These are phyloP conservation scores for Symbiotaphrina buchneri DNA, from an alignment of 495 filamentous ascomycete genomes.

Conservation along the genomic window DNA sequence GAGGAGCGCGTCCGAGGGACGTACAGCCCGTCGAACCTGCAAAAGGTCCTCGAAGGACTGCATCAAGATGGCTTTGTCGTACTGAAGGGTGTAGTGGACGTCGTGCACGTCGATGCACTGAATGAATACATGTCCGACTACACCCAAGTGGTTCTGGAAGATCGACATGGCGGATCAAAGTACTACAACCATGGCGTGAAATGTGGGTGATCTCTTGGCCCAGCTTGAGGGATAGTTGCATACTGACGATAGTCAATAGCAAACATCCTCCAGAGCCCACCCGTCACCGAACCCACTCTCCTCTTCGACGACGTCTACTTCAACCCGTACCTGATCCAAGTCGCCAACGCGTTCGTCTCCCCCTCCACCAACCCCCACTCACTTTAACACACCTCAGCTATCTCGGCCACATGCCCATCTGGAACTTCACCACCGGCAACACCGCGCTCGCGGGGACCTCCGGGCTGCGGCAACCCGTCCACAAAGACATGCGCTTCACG, in stretches of 20 bases:
- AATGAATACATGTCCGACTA: slow-evolving; percentile 28
- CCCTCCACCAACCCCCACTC: slow-evolving; percentile 20
- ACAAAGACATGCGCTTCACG: slow-evolving; percentile 32
- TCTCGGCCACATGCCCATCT: slow-evolving; percentile 22
- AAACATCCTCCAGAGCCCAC: slow-evolving; percentile 31
- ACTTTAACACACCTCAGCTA: slow-evolving; percentile 25
- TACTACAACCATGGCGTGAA: slow-evolving; percentile 29
- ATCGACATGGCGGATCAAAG: slow-evolving; percentile 21
- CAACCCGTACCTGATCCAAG: too few species aligned
- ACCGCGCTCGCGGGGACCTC: slow-evolving; percentile 24
- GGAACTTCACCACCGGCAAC: slow-evolving; percentile 29
- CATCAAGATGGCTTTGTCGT: slow-evolving; percentile 34
- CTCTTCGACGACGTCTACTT: too few species aligned
- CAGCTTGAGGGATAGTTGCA: too few species aligned
- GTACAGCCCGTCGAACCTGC: too few species aligned
- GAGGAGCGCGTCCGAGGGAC: too few species aligned
- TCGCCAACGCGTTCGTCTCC: slow-evolving; percentile 20
- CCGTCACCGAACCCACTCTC: too few species aligned
- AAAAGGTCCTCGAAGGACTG: slow-evolving; percentile 24
- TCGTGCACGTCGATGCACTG: slow-evolving; percentile 19
- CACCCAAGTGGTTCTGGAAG: slow-evolving; percentile 16
- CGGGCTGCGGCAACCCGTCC: slow-evolving; percentile 24
- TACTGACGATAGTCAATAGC: neutral
- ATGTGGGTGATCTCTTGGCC: too few species aligned
- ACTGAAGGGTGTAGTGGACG: slow-evolving; percentile 23